Evolutionary conservation across 2,329 filamentous ascomycete species (phyloP).

Genomic region (Diplodia scrobiculata): DNA sequence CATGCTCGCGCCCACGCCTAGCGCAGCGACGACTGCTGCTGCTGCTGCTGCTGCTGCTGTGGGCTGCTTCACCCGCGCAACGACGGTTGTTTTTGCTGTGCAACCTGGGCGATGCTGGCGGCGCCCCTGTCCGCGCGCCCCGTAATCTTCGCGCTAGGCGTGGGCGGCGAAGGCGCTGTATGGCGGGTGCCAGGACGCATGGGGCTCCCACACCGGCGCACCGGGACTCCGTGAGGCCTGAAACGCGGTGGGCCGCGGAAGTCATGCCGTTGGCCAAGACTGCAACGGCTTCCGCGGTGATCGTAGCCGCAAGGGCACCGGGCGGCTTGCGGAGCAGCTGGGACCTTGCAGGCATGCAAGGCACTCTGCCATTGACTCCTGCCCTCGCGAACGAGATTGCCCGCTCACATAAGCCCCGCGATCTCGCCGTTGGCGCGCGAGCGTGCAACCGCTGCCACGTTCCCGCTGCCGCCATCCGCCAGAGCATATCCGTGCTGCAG

Average conservation of each 20-base stretch:
- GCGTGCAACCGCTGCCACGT: conserved; percentile 14
- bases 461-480: conserved; percentile 16
- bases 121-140: neutral
- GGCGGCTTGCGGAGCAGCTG: neutral
- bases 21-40: neutral
- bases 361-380: conserved; percentile 1
- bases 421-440: conserved; percentile 11
- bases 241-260: conserved; percentile 15
- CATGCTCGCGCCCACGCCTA: conserved; percentile 16
- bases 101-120: neutral
- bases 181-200: neutral
- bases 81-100: neutral
- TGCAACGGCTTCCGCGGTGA: conserved; percentile 6
- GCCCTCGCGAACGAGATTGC: neutral
- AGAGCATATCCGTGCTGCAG: conserved; percentile 15
- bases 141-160: neutral
- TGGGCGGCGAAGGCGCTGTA: neutral
- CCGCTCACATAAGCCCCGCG: conserved; percentile 23
- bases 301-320: conserved; percentile 1
- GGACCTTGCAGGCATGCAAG: conserved; percentile 24
- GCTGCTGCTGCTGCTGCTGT: neutral
- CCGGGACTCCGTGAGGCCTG: conserved; percentile 17
- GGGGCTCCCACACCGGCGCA: conserved; percentile 14
- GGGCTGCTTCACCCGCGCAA: neutral
- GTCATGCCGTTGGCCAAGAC: conserved; percentile 18